phyloP scores from a whole-genome alignment of 441 rosid genomes.

The Pelargonium cotyledonis region DNA sequence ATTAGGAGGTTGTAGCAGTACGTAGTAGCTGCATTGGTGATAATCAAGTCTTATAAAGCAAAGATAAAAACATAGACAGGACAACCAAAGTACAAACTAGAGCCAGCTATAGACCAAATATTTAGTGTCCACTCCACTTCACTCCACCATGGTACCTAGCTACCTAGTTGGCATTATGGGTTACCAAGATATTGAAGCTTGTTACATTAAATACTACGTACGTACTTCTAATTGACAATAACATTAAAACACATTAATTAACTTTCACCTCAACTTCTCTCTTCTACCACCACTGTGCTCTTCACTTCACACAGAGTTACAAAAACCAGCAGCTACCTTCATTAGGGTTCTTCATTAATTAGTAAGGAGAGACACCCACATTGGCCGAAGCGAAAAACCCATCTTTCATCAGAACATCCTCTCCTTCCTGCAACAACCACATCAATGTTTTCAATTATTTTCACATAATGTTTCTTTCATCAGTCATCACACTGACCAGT shows the following conservation, averaged over 20 bases:
- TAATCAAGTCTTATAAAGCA: no score
- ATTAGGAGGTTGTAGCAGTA: no score
- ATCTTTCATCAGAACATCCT: slow-evolving; percentile 67
- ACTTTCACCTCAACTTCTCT: not conserved
- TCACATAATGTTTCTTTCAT: no score
- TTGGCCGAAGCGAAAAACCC: slow-evolving; percentile 64
- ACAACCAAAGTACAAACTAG: slow-evolving; percentile 4
- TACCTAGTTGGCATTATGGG: not conserved
- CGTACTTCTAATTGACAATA: no score
- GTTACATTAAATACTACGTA: not conserved
- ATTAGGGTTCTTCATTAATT: not conserved
- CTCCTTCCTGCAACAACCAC: slow-evolving; percentile 49
- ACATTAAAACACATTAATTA: not conserved
- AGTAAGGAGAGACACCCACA: slow-evolving; percentile 65
- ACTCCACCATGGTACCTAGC: not conserved
- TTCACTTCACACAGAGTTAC: not conserved
- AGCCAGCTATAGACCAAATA: not conserved
- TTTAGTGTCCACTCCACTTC: not conserved
- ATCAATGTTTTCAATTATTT: no score
- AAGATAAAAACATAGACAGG: no score
- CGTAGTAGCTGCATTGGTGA: no score
- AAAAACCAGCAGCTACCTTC: slow-evolving; percentile 1
- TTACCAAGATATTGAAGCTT: slow-evolving; percentile 1
- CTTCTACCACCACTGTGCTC: not conserved
- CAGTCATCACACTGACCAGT: not conserved